Percentiles rank a stretch among this genome's conserved stretches.
These are phyloP conservation scores for Glaciozyma martinii DNA, from an alignment of 768 basidiomycete species.

Conservation along the genomic window DNA sequence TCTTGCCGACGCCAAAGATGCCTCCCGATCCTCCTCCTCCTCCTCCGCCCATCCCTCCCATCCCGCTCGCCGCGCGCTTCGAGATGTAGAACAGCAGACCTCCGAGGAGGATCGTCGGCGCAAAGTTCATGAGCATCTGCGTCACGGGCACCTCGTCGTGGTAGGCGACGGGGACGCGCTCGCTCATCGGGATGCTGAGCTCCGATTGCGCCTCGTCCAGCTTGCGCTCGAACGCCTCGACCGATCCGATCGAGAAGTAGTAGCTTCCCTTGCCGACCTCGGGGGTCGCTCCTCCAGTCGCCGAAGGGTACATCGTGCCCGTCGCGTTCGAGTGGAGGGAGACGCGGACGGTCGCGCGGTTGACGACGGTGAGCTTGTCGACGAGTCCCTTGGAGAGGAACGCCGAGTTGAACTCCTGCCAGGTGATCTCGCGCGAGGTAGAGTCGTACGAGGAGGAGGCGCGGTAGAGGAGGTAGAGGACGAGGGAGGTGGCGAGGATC, in stretches of 20 bases:
- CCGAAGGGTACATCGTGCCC: slow-evolving; percentile 53
- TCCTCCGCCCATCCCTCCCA: slow-evolving; percentile 50
- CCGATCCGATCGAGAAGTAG: slow-evolving; percentile 93
- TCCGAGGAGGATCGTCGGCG: slow-evolving; percentile 84
- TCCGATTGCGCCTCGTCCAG: slow-evolving; percentile 88
- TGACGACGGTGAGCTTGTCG: slow-evolving; percentile 84
- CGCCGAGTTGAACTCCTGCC: slow-evolving; percentile 97
- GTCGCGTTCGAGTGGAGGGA: slow-evolving; percentile 85
- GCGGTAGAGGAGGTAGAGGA: slow-evolving; percentile 32
- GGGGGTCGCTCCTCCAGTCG: slow-evolving; percentile 37
- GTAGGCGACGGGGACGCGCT: slow-evolving; percentile 94
- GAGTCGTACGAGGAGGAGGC: slow-evolving; percentile 28
- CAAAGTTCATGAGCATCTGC: slow-evolving; percentile 75
- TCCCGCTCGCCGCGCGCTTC: slow-evolving; percentile 50
- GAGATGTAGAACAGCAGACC: slow-evolving; percentile 86
- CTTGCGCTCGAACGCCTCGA: slow-evolving; percentile 92
- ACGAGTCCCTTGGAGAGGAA: slow-evolving; percentile 95
- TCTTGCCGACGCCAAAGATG: slow-evolving; percentile 96
- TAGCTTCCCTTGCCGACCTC: slow-evolving; percentile 49
- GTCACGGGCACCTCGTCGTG: slow-evolving; percentile 84
- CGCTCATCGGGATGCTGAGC: slow-evolving; percentile 79
- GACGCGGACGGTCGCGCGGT: slow-evolving; percentile 79
- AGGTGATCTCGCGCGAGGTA: slow-evolving; percentile 74
- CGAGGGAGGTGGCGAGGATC: slow-evolving; percentile 26
- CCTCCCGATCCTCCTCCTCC: slow-evolving; percentile 61